Evolutionary conservation across 345 rosid species (phyloP).

Genomic region (Acer negundo): DNA sequence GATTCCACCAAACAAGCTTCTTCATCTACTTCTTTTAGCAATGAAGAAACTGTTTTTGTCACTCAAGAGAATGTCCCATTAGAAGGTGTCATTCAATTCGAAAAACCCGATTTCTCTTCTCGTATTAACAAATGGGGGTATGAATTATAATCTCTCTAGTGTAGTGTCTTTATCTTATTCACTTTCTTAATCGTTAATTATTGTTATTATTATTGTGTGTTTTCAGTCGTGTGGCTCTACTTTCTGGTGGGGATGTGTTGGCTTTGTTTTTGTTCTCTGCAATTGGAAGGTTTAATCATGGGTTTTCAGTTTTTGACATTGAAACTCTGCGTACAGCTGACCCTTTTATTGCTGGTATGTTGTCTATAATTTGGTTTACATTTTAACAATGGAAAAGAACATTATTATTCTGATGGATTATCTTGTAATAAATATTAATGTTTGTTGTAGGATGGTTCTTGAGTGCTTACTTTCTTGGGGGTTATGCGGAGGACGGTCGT

Average conservation of each 20-base stretch:
- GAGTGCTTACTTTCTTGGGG: constrained; percentile 93
- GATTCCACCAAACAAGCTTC: constrained; percentile 45
- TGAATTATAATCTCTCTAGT: not conserved
- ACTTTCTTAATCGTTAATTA: not conserved
- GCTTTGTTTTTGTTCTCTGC: constrained; percentile 82
- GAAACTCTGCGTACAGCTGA: constrained; percentile 92
- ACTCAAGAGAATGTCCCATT: constrained; percentile 68
- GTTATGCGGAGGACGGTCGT: constrained; percentile 78
- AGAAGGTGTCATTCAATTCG: constrained; percentile 94
- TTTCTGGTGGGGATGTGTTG: constrained; percentile 90
- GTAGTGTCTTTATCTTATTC: not conserved
- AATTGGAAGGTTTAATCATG: constrained; percentile 89
- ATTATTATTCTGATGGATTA: not conserved
- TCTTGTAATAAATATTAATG: not conserved
- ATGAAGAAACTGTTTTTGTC: constrained; percentile 53
- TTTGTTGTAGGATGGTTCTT: constrained; percentile 77
- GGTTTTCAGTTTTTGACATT: constrained; percentile 58
- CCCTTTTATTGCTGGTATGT: constrained; percentile 84
- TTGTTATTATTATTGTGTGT: not conserved
- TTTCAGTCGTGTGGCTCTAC: constrained; percentile 70
- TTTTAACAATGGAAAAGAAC: not conserved
- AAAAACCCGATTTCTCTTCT: constrained; percentile 58
- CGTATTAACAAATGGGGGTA: constrained; percentile 76
- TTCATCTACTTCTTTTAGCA: constrained; percentile 24
- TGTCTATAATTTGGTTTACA: not conserved